Evolutionary conservation across 768 basidiomycete species (phyloP), one percentile per base, ranked within the genome.

Genomic region (Kwoniella botswanensis): DNA sequence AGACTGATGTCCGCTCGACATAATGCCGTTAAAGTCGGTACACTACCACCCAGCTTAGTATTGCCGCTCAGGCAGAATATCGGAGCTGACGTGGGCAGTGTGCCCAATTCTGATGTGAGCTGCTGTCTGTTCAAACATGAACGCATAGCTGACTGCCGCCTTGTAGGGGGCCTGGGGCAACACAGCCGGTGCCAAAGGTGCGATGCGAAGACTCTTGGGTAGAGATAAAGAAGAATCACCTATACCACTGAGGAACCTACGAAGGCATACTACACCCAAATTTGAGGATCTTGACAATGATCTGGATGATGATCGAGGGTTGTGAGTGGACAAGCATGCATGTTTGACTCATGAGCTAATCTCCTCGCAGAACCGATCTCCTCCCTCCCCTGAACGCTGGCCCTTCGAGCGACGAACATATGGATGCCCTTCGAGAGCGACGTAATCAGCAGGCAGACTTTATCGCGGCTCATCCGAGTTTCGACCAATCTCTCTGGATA

Each of bases 401-500:
- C 10, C 73, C 72, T 1, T 72, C 72, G 15, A 63, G 35, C 6
- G 73, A 79, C 60, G 80, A 76, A 59, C 72, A 75, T 29, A 60
- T 87, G 70, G 91, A 95, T 76, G 87, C 87, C 21, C 72, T 87
- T 46, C 87, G 89, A 67, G 92, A 95, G 83, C 88, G 87, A 21
- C 87, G 89, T 7, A 92, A 91, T 9, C 88, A 88, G 76, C 91
- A 90, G 79, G 90, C 91, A 0, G 92, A 95, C 73, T 94, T 96
- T 82, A 96, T 97, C 73, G 88, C 88, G 2, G 88, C 90, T 65
- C 91, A 97, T 84, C 94, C 96, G 0, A 87, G 90, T 2, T 98
- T 92, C 78, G 95, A 98, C 83, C 92, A 89, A 77, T 88, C 92
- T 0, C 91, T 98, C 71, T 97, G 93, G 92, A 71, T 96, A 21